phyloP scores from a whole-genome alignment of 345 rosid genomes.

The Firmiana major region DNA sequence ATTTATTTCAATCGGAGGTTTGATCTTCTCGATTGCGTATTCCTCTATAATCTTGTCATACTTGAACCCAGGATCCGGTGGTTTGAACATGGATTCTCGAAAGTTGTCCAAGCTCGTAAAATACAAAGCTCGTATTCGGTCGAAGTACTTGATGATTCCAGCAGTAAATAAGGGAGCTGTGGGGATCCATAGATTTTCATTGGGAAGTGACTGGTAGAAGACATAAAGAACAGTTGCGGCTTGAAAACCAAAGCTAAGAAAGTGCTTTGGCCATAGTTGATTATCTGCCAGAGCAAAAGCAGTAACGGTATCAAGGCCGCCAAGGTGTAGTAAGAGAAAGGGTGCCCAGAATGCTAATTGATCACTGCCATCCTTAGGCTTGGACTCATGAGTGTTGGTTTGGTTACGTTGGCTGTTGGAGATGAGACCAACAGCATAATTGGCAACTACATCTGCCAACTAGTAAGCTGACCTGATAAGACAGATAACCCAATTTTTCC shows the following conservation, averaged over 20 bases:
- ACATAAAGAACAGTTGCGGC: constrained; percentile 37
- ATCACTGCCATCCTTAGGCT: constrained; percentile 7
- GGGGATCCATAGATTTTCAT: constrained; percentile 27
- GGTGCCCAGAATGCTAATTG: constrained; percentile 70
- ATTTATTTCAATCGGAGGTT: constrained; percentile 30
- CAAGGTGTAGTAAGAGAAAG: constrained; percentile 56
- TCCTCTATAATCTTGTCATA: not conserved
- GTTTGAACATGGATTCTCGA: constrained; percentile 46
- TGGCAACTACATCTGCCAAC: constrained; percentile 17
- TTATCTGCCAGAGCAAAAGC: constrained; percentile 61
- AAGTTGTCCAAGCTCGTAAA: constrained; percentile 49
- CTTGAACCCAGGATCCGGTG: constrained; percentile 47
- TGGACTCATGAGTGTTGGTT: not conserved
- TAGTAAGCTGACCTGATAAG: constrained; percentile 28
- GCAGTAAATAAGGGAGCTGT: constrained; percentile 35
- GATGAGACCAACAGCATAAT: constrained; percentile 21
- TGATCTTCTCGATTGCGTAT: not conserved
- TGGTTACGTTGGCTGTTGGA: constrained; percentile 6
- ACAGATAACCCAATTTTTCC: not conserved
- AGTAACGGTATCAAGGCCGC: constrained; percentile 66
- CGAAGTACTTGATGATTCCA: constrained; percentile 51
- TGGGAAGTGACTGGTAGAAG: constrained; percentile 32
- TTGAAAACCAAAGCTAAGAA: constrained; percentile 39
- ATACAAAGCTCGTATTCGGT: constrained; percentile 47
- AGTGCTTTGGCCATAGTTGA: constrained; percentile 51